phyloP scores from a whole-genome alignment of 495 filamentous ascomycete species.

The Clavariopsis aquatica region DNA sequence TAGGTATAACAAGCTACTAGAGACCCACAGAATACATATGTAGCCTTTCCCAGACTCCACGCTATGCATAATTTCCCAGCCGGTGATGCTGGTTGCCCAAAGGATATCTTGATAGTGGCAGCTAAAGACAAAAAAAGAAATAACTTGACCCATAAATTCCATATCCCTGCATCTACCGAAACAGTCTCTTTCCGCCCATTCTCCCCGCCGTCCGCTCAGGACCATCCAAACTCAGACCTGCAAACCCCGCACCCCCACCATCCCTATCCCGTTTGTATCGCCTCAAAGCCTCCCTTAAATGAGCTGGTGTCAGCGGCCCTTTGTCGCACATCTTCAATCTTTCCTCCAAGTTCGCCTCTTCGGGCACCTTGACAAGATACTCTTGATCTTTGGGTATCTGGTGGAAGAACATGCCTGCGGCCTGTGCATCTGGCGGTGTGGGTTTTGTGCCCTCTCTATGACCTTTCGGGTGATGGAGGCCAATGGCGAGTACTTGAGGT shows the following conservation, averaged over 20 bases:
- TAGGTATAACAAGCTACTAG: too few relatives aligned
- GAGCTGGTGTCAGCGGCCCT: constrained; percentile 76
- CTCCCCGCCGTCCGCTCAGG: constrained; percentile 41
- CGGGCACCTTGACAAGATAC: constrained; percentile 17
- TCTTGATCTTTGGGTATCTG: background rate
- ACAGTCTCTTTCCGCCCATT: constrained; percentile 46
- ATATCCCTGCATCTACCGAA: constrained; percentile 38
- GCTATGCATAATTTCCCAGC: constrained; percentile 24
- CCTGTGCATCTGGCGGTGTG: constrained; percentile 6
- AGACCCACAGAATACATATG: too few relatives aligned
- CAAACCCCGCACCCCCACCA: constrained; percentile 70
- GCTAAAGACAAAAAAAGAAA: background rate
- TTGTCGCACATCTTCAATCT: constrained; percentile 49
- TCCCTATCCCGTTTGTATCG: constrained; percentile 67
- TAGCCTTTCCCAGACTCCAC: constrained; percentile 13
- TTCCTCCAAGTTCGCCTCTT: constrained; percentile 29
- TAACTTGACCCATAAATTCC: background rate
- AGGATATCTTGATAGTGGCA: background rate
- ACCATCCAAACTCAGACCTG: constrained; percentile 66
- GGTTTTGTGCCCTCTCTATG: constrained; percentile 13
- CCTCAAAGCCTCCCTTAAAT: constrained; percentile 76
- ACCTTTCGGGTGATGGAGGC: constrained; percentile 21
- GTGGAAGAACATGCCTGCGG: background rate
- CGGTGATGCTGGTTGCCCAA: background rate
- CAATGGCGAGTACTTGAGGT: constrained; percentile 33